Evolutionary conservation across 1,139 yeast genomes (phyloP), one percentile per base, ranked within the genome.

Genomic region (Geotrichum macrosporum): DNA sequence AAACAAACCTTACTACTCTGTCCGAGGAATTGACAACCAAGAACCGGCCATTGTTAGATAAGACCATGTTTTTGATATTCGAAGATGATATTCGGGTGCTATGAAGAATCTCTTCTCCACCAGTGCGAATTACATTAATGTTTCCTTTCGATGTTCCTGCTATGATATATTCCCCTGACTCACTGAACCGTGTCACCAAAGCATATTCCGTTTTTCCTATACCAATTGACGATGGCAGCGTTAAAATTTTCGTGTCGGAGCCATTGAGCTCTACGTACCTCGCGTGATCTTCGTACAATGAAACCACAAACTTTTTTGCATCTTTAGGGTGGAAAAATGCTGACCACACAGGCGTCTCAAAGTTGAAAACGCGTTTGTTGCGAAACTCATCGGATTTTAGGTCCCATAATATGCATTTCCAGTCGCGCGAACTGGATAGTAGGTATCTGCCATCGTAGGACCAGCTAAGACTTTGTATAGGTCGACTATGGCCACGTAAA

Each of bases 331-430:
- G 79, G 62, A 82, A 68, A 54, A 67, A 68, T 8, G 84, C 84
- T 59, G 70, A 78, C 94, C 86, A 83, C 21, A 81, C 75, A 4
- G 86, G 92, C 8, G 84, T 81, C 48, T 80, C 84, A 54, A 84
- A 80, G 48, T 71, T 69, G 41, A 76, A 69, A 10, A 68, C 42
- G 4, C 43, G 41, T 20, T 40, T 31, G 68, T 51, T 76, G 66
- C 15, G 72, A 62, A 19, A 76, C 71, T 16, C 67, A 63, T 75
- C 71, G 5, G 66, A 60, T 30, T 66, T 57, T 54, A 89, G 66
- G 65, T 87, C 96, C 96, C 96, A 88, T 35, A 88, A 62, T 47
- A 84, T 78, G 44, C 84, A 76, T 48, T 74, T 74, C 94, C 95
- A 88, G 62, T 92, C 97, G 56, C 89, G 78, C 0, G 94, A 78